These are phyloP conservation scores for Geranomyces variabilis DNA, from an alignment of 192 early-diverging fungal genomes.

Conservation along the genomic window DNA sequence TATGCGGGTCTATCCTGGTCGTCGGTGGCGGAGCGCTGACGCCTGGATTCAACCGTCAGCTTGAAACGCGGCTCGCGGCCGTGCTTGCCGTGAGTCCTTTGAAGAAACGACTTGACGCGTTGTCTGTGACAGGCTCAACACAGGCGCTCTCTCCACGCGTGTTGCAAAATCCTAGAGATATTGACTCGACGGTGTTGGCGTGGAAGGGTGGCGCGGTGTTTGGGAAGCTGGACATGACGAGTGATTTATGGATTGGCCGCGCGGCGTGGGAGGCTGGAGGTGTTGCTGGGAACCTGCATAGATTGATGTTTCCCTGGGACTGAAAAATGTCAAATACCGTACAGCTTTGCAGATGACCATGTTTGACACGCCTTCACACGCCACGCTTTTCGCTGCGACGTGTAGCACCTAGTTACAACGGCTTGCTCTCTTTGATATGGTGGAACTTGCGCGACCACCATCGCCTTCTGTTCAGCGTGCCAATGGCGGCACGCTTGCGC, in stretches of 20 bases:
- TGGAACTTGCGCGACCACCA: too few species aligned
- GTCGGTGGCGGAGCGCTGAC: slow-evolving; percentile 83
- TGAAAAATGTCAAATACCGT: too few species aligned
- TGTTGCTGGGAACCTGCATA: not conserved
- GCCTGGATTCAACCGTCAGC: slow-evolving; percentile 64
- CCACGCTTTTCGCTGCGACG: too few species aligned
- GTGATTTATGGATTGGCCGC: slow-evolving; percentile 77
- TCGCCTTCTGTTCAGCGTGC: too few species aligned
- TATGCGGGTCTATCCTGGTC: slow-evolving; percentile 78
- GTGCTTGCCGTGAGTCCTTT: slow-evolving; percentile 1
- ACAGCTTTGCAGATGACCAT: too few species aligned
- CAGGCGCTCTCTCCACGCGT: slow-evolving; percentile 41
- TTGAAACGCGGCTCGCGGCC: slow-evolving; percentile 53
- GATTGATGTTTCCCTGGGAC: slow-evolving; percentile 35
- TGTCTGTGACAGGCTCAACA: slow-evolving; percentile 41
- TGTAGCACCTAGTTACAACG: too few species aligned
- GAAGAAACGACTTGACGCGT: slow-evolving; percentile 50
- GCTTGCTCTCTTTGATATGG: too few species aligned
- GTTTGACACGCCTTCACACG: too few species aligned
- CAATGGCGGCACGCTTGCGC: too few species aligned
- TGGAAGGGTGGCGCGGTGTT: slow-evolving; percentile 90
- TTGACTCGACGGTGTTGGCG: slow-evolving; percentile 79
- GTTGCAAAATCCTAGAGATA: slow-evolving; percentile 76
- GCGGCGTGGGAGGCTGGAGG: slow-evolving; percentile 66
- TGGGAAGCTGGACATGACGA: slow-evolving; percentile 73